Evolutionary conservation across 768 basidiomycete genomes (phyloP), one percentile per base, ranked within the genome.

Genomic region (Boletus pseudo-olivaceus): DNA sequence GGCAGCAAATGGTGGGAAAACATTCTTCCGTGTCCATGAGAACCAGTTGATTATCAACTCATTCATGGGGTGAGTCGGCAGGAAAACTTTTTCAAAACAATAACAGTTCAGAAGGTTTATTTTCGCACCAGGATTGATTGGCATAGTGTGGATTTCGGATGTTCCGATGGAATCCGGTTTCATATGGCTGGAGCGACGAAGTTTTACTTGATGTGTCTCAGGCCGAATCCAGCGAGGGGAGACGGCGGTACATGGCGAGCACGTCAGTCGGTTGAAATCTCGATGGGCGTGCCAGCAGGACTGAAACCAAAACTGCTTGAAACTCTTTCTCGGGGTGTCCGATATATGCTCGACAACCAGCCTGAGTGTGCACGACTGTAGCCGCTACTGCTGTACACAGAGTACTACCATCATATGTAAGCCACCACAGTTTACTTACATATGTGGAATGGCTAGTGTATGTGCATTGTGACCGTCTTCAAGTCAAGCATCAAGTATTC

Each of bases 201-300:
- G 30, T 54, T 41, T 29, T 56, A 48, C 20, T 8, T 63, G 9
- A 38, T 55, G 10, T 33, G 48, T 23, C 59, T 61, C 37, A 47
- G 49, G 32, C 50, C 62, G 14, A 66, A 66, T 29, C 58, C 63
- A 4, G 29, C 37, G 14, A 59, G 57, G 23, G 54, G 59, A 8
- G 53, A 53, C 1, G 57, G 61, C 20, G 56, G 52, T 23, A 39
- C 19, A 46, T 57, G 54, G 54, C 44, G 30, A 17, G 7, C 52
- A 23, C 49, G 51, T 17, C 48, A 47, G 20, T 56, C 55, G 6
- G n/a, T 62, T 7, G 61, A 62, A 3, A 20, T 62, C 12, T 62
- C 64, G 2, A 55, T 66, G 27, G 64, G 64, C 2, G 58, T 57
- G 35, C 60, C 49, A 55, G 58, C 45, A 55, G 55, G 15, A 38